A percentile compares a stretch with the other conserved stretches of the same genome.
These are phyloP conservation scores for Nakataea oryzae DNA, from an alignment of 2,329 filamentous ascomycete species.

Conservation along the genomic window DNA sequence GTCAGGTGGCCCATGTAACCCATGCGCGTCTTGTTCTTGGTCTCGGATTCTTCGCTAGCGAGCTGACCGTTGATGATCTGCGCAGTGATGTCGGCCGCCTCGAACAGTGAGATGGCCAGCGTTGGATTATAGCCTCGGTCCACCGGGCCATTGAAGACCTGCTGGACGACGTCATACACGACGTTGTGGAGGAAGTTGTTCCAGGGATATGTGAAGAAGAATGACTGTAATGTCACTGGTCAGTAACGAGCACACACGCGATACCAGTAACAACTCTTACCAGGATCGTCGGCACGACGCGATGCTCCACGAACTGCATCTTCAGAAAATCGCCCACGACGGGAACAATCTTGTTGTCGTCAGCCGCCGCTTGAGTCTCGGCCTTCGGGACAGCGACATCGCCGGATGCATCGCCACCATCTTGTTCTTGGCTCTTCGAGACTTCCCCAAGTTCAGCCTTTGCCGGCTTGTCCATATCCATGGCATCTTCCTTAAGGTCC, in stretches of 20 bases:
- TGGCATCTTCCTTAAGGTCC: constrained; percentile 4
- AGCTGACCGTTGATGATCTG: constrained; percentile 87
- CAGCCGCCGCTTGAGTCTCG: constrained; percentile 10
- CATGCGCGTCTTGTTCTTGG: constrained; percentile 75
- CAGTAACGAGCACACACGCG: background rate
- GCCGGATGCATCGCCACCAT: constrained; percentile 17
- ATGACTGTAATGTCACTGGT: constrained; percentile 49
- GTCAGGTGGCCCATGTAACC: constrained; percentile 99
- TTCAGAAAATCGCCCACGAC: constrained; percentile 94
- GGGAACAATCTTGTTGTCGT: constrained; percentile 33
- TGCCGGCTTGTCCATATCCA: background rate
- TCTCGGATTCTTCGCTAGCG: constrained; percentile 76
- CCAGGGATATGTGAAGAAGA: constrained; percentile 98
- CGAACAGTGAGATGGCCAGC: constrained; percentile 86
- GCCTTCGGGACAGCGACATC: constrained; percentile 13
- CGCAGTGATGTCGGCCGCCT: constrained; percentile 78
- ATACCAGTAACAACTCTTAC: constrained; percentile 38
- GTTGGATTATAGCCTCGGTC: constrained; percentile 87
- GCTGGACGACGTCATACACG: constrained; percentile 96
- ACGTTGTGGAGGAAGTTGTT: constrained; percentile 99
- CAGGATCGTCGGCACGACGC: constrained; percentile 89
- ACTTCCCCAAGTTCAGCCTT: background rate
- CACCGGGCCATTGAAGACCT: constrained; percentile 98
- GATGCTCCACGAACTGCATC: constrained; percentile 90
- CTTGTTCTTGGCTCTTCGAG: constrained; percentile 2